A percentile compares a stretch with the other conserved stretches of the same genome.
phyloP scores from a whole-genome alignment of 1,284 basidiomycete species.

The Cutaneotrichosporon sp. region DNA sequence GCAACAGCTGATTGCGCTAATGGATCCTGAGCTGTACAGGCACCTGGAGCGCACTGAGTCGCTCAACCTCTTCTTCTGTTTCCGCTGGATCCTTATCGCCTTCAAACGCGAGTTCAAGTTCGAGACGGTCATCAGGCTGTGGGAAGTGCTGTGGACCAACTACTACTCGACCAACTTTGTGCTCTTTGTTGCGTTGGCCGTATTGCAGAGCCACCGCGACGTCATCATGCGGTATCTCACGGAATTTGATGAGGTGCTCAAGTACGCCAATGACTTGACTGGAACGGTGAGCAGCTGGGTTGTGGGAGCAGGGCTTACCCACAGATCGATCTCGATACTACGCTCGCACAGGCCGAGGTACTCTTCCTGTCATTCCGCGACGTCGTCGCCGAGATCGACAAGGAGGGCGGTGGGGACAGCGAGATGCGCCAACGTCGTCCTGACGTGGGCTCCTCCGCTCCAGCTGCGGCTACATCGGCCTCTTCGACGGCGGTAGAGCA shows the following conservation, averaged over 20 bases:
- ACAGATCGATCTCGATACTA: constrained; percentile 78
- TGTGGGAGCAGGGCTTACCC: constrained; percentile 1
- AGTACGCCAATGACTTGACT: constrained; percentile 90
- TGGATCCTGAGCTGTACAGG: constrained; percentile 88
- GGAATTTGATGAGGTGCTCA: constrained; percentile 65
- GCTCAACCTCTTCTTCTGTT: constrained; percentile 96
- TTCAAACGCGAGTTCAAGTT: constrained; percentile 97
- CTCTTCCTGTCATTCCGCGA: constrained; percentile 59
- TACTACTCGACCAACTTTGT: constrained; percentile 82
- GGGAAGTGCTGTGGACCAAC: constrained; percentile 94
- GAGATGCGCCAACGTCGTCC: constrained; percentile 2
- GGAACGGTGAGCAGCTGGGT: constrained; percentile 57
- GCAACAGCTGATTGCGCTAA: constrained; percentile 82
- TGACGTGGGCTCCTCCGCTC: neutral
- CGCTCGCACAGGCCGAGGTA: constrained; percentile 88
- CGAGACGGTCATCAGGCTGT: constrained; percentile 77
- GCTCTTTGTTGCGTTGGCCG: constrained; percentile 89
- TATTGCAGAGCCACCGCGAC: constrained; percentile 89
- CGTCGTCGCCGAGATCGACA: constrained; percentile 78
- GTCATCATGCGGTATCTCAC: constrained; percentile 88
- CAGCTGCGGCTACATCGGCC: neutral
- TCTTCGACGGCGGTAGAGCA: constrained; percentile 3
- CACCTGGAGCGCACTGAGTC: constrained; percentile 85
- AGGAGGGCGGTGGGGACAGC: constrained; percentile 12
- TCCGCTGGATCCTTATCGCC: constrained; percentile 70